phyloP scores from a whole-genome alignment of 2,329 filamentous ascomycete genomes.

The Daldinia sp. region DNA sequence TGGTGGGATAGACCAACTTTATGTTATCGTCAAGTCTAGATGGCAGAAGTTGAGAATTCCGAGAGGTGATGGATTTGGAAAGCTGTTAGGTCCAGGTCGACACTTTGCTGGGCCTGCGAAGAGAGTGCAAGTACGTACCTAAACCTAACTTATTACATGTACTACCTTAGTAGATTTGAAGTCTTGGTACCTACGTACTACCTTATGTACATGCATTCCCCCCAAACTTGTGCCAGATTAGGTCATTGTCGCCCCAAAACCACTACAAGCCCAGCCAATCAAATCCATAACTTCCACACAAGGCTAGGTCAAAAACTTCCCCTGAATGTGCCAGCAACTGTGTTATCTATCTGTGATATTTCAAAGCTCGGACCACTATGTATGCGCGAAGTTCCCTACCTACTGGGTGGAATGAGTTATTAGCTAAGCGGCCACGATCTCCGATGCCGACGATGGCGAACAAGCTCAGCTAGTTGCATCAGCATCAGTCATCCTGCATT shows the following conservation, averaged over 20 bases:
- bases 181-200: too few relatives aligned
- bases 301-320: slow-evolving; percentile 32
- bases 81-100: slow-evolving; percentile 34
- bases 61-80: slow-evolving; percentile 38
- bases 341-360: slow-evolving; percentile 7
- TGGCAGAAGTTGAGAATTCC: slow-evolving; percentile 28
- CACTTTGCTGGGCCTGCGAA: slow-evolving; percentile 5
- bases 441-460: not conserved
- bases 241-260: slow-evolving; percentile 34
- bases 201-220: slow-evolving; percentile 8
- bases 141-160: too few relatives aligned
- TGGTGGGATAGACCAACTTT: slow-evolving; percentile 17
- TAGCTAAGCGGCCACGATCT: slow-evolving; percentile 1
- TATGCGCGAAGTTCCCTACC: not conserved
- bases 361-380: slow-evolving; percentile 16
- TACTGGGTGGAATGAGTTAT: not conserved
- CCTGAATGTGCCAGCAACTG: slow-evolving; percentile 28
- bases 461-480: not conserved
- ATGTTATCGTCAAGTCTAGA: slow-evolving; percentile 19
- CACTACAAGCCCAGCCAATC: slow-evolving; percentile 26
- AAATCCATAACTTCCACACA: slow-evolving; percentile 17
- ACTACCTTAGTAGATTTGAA: slow-evolving; percentile 3
- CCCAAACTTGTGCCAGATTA: slow-evolving; percentile 29
- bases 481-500: not conserved
- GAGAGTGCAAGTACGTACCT: slow-evolving; percentile 20